Conservation (phyloP, 208 protist genomes). For the Trypanosoma cruzi region DNA sequence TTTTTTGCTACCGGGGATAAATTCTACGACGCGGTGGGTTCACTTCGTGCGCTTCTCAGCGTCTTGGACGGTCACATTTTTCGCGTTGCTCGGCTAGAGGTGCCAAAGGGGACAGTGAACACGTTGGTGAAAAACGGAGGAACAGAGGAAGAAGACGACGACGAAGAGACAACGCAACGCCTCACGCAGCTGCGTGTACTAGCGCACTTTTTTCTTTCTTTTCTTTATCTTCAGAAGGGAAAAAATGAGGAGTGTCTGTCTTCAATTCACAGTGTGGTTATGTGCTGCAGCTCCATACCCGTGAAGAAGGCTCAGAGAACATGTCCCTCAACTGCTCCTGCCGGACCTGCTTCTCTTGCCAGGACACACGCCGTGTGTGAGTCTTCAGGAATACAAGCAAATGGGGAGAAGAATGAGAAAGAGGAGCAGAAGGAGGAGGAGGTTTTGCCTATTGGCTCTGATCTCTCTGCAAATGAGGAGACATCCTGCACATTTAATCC, state of each 20-base stretch:
- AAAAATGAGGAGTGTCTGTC: constrained; percentile 37
- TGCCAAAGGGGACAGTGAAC: neutral
- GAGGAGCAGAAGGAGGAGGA: neutral
- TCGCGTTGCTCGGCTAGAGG: no score
- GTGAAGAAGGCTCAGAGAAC: constrained; percentile 16
- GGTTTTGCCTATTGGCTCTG: neutral
- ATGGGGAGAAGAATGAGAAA: neutral
- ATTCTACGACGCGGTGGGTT: constrained; percentile 50
- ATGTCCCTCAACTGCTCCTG: no score
- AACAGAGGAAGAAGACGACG: constrained; percentile 24
- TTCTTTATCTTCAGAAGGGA: constrained; percentile 40
- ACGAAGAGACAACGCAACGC: constrained; percentile 23
- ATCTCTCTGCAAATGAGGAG: neutral
- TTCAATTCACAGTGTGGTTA: constrained; percentile 45
- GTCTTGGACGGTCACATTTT: constrained; percentile 26
- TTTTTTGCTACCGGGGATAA: constrained; percentile 37
- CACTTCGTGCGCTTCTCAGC: constrained; percentile 35
- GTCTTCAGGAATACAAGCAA: neutral
- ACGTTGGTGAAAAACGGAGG: constrained; percentile 15
- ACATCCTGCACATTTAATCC: constrained; percentile 16
- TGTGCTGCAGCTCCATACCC: constrained; percentile 40
- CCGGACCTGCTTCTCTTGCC: neutral
- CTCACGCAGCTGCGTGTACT: constrained; percentile 41
- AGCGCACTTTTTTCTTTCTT: constrained; percentile 40
- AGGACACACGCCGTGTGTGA: neutral